Evolutionary conservation across 2,329 filamentous ascomycete species (phyloP), one percentile per base, ranked within the genome.

Genomic region (Xylariales sp.): DNA sequence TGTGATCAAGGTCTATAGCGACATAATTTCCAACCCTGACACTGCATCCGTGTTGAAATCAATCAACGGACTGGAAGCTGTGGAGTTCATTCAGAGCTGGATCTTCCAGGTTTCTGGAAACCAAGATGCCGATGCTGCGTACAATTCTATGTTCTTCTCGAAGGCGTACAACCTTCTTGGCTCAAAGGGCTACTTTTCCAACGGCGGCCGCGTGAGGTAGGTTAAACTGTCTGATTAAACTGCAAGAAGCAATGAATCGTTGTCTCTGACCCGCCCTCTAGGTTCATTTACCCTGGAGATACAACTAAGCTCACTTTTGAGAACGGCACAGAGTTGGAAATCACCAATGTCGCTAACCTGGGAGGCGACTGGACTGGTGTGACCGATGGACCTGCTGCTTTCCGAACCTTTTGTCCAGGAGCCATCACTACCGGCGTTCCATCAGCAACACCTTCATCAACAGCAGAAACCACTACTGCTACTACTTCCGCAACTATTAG

Each of bases 141-240:
- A 65, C 37, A 67, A 67, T 43, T 59, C 57, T 5, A 57, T 66
- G 51, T 66, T 67, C 43, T 66, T 55, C 39, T 51, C 54, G 36
- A 56, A 57, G 37, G 52, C 55, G 4, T 56, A 47, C 28, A 54
- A 53, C 8, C 51, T 55, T 52, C 32, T 56, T 51, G 37, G 56
- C 43, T 46, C 52, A 17, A 49, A 41, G 5, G 64, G 64, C 3
- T 64, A 62, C 38, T 66, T 66, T 47, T 50, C 56, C 28, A 50
- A 47, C 3, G 58, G 57, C 29, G 62, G 62, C 13, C 59, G 63
- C 35, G 43, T 44, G 19, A 51, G 53, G 47, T 56, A 45, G 13
- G 40, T 38, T n/a, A n/a, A n/a, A n/a, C n/a, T n/a, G n/a, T n/a
- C n/a, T n/a, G n/a, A n/a, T n/a, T n/a, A n/a, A n/a, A n/a, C n/a